A percentile compares a stretch with the other conserved stretches of the same genome.
These are phyloP conservation scores for Fagus crenata DNA, from an alignment of 306 rosid species.

Conservation along the genomic window DNA sequence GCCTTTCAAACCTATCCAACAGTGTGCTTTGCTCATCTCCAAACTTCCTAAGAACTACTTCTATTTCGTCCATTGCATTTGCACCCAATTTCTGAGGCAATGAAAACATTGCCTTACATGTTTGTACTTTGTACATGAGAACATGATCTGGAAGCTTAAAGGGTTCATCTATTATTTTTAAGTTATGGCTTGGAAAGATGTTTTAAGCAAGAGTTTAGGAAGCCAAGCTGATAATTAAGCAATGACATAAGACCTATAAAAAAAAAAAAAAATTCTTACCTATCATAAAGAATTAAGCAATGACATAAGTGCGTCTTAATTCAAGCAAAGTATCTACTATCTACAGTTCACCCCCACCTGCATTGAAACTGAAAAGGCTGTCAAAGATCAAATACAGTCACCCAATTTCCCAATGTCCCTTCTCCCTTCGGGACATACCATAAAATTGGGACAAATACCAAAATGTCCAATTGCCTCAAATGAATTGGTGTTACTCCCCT, in stretches of 20 bases:
- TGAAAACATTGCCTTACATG: conserved; percentile 3
- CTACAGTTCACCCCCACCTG: not conserved
- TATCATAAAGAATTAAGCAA: not conserved
- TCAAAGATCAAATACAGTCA: too few relatives aligned
- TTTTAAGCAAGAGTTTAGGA: too few relatives aligned
- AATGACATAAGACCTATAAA: too few relatives aligned
- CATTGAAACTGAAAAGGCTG: conserved; percentile 32
- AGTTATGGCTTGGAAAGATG: too few relatives aligned
- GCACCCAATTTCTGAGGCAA: not conserved
- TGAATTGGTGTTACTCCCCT: not conserved
- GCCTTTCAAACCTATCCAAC: conserved; percentile 76
- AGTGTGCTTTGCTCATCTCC: conserved; percentile 87
- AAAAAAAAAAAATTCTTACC: too few relatives aligned
- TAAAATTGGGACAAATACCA: too few relatives aligned
- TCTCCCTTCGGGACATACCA: too few relatives aligned
- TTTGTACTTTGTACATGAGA: too few relatives aligned
- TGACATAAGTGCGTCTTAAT: conserved; percentile 20
- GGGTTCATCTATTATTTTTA: conserved; percentile 3
- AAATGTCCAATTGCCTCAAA: not conserved
- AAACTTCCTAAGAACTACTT: conserved; percentile 50
- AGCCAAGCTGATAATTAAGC: not conserved
- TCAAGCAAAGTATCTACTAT: conserved; percentile 47
- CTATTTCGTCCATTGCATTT: conserved; percentile 38
- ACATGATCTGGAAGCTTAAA: conserved; percentile 8
- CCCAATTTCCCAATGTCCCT: not conserved